Evolutionary conservation across 495 filamentous ascomycete species (phyloP).

Genomic region (Podospora didyma): DNA sequence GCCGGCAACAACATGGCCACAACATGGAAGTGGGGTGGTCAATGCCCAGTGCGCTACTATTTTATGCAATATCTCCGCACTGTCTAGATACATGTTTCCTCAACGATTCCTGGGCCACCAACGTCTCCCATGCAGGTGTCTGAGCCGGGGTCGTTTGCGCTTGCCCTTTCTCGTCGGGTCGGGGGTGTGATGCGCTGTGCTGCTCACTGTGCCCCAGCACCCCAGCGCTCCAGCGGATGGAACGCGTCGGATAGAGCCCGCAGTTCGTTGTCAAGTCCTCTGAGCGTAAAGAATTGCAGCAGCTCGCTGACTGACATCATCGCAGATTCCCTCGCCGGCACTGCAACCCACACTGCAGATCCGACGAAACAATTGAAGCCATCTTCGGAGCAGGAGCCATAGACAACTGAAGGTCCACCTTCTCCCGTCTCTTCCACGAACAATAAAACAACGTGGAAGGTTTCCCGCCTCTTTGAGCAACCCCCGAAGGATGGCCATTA

Average conservation of each 20-base stretch:
- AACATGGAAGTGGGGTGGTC: too few relatives aligned
- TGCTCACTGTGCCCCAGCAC: neutral
- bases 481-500: too few relatives aligned
- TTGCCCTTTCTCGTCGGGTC: neutral
- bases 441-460: too few relatives aligned
- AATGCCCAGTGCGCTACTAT: neutral
- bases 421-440: too few relatives aligned
- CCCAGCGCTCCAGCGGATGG: too few relatives aligned
- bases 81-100: neutral
- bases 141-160: neutral
- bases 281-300: neutral
- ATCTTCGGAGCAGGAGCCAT: too few relatives aligned
- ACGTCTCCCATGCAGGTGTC: neutral
- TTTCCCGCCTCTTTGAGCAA: too few relatives aligned
- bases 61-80: neutral
- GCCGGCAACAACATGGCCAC: too few relatives aligned
- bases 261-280: too few relatives aligned
- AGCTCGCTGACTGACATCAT: neutral
- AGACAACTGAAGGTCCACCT: too few relatives aligned
- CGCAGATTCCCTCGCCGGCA: neutral
- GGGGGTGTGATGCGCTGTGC: neutral
- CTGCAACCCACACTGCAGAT: too few relatives aligned
- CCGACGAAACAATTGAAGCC: too few relatives aligned
- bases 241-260: neutral
- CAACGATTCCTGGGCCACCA: neutral